Evolutionary conservation across 495 filamentous ascomycete species (phyloP).

Genomic region (Tuber umbilicatum): DNA sequence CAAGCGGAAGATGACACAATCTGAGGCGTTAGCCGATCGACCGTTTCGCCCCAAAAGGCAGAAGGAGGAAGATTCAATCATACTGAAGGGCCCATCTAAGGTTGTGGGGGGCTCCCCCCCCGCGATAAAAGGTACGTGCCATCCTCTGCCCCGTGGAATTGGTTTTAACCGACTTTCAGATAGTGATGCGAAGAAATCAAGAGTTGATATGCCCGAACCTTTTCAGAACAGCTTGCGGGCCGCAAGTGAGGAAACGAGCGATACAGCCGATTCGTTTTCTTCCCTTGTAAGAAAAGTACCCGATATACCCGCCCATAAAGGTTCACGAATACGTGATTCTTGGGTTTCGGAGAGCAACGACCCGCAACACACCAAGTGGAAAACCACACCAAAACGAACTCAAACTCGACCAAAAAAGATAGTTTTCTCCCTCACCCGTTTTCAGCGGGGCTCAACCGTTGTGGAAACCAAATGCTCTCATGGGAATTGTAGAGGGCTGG

Average conservation of each 20-base stretch:
- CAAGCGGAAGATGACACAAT: not conserved
- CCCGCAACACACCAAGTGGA: not conserved
- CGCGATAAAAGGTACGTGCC: not conserved
- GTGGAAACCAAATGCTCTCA: not conserved
- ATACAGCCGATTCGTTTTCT: not conserved
- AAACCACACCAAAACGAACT: not conserved
- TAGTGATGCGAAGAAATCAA: slow-evolving; percentile 1
- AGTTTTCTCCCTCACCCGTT: not conserved
- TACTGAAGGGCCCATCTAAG: not conserved
- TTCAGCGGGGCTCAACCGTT: not conserved
- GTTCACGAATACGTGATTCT: not conserved
- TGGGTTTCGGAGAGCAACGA: not conserved
- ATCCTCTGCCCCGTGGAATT: not conserved
- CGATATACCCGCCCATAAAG: not conserved
- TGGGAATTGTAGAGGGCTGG: not conserved
- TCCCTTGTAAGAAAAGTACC: not conserved
- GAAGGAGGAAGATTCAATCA: not conserved
- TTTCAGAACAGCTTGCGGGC: not conserved
- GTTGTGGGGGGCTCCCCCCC: not conserved
- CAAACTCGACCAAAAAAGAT: not conserved
- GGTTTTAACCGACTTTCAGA: not conserved
- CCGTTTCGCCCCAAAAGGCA: not conserved
- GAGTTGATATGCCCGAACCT: not conserved
- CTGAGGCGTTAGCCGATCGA: not conserved
- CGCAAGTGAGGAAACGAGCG: not conserved